Base-by-base conservation (phyloP, 1,284 basidiomycete species). In the Ganoderma leucocontextum region DNA sequence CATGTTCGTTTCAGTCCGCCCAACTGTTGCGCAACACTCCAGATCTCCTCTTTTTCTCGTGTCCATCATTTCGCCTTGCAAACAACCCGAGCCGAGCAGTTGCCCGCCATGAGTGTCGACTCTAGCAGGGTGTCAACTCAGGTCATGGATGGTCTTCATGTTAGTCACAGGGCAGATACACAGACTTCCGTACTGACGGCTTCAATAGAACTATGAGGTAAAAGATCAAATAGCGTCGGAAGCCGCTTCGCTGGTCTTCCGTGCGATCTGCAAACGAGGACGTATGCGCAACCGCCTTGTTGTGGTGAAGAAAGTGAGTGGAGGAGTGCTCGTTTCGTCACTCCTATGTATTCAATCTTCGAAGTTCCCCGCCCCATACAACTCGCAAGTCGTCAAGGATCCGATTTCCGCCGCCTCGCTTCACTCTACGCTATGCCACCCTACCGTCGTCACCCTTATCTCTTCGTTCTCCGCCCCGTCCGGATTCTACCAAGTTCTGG, bases 361-460 rank as follows among this genome's bases (percentile, higher is more conserved):
- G 22, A 64, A 69, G 64, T 63, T 53, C 61, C 60, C 42, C 65
- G 53, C 64, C 35, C 70, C 29, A 55, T 44, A 36, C 53, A 25
- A 39, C 17, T 4, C n/a, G 3, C 33, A 29, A 5, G 44, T 42
- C 22, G 13, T 33, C 57, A 64, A 57, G 53, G 69, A 68, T 35
- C 52, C 35, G 10, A 60, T 58, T 3, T 49, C 73, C 9, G 73
- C 78, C 4, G 66, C 75, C 3, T 55, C 74, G 0, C 63, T 86
- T 35, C 84, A 86, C 69, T 81, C 81, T 66, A 75, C 82, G 0
- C 77, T 87, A 10, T 82, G 82, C 72, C 87, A 88, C 73, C 87
- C 86, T 5, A 82, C 80, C 44, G 79, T 88, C 66, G 78, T 85
- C 13, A 82, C 86, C n/a, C 74, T 87, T 2, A 79, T 85, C n/a